Base-by-base conservation (phyloP, 2,329 filamentous ascomycete genomes). In the Daldinia sp. region DNA sequence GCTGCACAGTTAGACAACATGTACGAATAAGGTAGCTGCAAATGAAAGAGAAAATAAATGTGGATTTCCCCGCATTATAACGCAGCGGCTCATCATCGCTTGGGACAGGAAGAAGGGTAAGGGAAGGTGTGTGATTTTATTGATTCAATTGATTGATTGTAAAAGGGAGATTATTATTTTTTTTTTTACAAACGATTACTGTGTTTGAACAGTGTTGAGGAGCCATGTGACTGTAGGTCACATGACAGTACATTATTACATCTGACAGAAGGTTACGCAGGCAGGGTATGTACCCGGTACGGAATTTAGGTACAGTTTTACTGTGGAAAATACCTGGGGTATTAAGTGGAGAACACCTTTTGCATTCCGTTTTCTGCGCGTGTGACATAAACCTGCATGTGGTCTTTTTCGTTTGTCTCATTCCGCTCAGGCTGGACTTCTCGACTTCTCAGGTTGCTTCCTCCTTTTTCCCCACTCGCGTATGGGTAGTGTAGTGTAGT, bases 331-430 rank as follows among this genome's bases (percentile, higher is more conserved):
- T 41, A 56, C 41, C 57, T 61, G 63, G 66, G 66, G 62, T 51
- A 57, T 67, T 33, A 59, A 60, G 63, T 71, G 69, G 67, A 30
- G 6, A 33, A 23, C 20, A 2, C 33, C 58, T n/a, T 20, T 33
- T 65, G 12, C 51, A 23, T 68, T 55, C 61, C 50, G 62, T 68
- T 68, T 69, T 58, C 53, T 64, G 68, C 3, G 69, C 66, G 66
- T 71, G 65, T 70, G 67, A 73, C 69, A 70, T 72, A 72, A 70
- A 68, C 62, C 53, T 73, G 67, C 71, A 70, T 63, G 42, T 63
- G 46, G 64, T 54, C 59, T 55, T 69, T 65, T 50, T 61, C 51
- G 28, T 53, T 1, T 37, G 30, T 54, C 26, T 50, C 35, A 18
- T 58, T 46, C 41, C 55, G 26, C 15, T 37, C 35, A 37, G 46